Base-by-base conservation (phyloP, 768 basidiomycete genomes). In the Trametes sanguinea region DNA sequence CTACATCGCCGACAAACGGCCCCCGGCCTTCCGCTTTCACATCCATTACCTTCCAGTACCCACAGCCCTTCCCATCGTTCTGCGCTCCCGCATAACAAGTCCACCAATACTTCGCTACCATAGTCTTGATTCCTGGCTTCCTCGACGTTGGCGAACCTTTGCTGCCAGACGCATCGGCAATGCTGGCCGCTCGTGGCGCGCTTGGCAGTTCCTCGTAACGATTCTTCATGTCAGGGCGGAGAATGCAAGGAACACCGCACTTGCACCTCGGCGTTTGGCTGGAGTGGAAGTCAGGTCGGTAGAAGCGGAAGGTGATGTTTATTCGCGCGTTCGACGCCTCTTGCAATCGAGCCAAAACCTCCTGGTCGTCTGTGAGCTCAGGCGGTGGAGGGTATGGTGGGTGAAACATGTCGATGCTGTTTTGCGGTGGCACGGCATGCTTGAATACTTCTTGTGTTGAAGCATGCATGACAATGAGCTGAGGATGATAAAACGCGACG, bases 391-490 rank as follows among this genome's bases (percentile, higher is more conserved):
- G 72, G 60, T 45, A 69, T 1, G 80, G 69, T 4, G 92, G 90
- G 35, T 81, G 82, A 70, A 85, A 92, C n/a, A 88, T 67, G 68
- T 94, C 92, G 43, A 94, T 81, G 2, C 82, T 76, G 10, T 78
- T 71, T 63, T 91, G 89, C 0, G 91, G 87, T 17, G 89, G 91
- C 16, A 93, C 81, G 4, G 85, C 81, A 65, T 93, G 90, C 67
- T 94, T 94, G 76, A 89, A 94, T 43, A 77, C 78, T 69, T 94
- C 92, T 77, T 94, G 92, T 61, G 87, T 88, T 14, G 86, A 84
- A 1, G 91, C 89, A 66, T 94, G 92, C 92, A 94, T 94, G 59
- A 94, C 91, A n/a, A 81, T 81, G 39, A 94, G 77, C 90, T 93
- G 46, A 22, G 22, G 10, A 17, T 29, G 11, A 17, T 60, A 29